A percentile compares a stretch with the other conserved stretches of the same genome.
These are phyloP conservation scores for Leptomonas seymouri DNA, from an alignment of 208 protist genomes.

Conservation along the genomic window DNA sequence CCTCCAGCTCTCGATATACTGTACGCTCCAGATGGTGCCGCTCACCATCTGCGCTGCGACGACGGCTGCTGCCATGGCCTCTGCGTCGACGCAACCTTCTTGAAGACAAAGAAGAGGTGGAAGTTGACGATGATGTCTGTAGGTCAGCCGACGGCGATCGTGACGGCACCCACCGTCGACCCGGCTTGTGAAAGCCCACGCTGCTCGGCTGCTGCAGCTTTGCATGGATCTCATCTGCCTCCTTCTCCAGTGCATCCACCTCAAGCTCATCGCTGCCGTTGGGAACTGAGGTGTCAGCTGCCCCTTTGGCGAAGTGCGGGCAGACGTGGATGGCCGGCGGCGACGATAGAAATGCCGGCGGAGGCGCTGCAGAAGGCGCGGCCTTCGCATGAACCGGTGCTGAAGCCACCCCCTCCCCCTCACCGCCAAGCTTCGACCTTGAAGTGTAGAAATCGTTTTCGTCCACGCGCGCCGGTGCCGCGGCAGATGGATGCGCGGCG, in stretches of 20 bases:
- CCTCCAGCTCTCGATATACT: constrained; percentile 22
- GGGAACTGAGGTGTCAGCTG: background rate
- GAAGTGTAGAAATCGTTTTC: constrained; percentile 10
- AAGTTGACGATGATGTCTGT: background rate
- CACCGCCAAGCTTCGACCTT: background rate
- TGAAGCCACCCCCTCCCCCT: background rate
- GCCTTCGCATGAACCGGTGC: background rate
- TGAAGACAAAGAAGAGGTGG: constrained; percentile 3
- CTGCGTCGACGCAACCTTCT: background rate
- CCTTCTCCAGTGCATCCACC: constrained; percentile 10
- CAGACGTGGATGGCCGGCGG: background rate
- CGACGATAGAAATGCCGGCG: background rate
- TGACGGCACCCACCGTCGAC: background rate
- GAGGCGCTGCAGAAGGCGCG: background rate
- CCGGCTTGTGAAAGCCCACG: background rate
- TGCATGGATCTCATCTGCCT: constrained; percentile 4
- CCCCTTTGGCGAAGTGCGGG: background rate
- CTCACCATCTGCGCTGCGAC: background rate
- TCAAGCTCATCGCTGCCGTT: background rate
- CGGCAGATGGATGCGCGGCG: background rate
- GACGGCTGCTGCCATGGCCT: background rate
- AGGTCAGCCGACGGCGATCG: background rate
- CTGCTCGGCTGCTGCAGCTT: background rate
- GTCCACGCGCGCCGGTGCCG: background rate
- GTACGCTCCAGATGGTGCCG: background rate